Base-by-base conservation (phyloP, 2,329 filamentous ascomycete species). In the Pseudopithomyces chartarum region DNA sequence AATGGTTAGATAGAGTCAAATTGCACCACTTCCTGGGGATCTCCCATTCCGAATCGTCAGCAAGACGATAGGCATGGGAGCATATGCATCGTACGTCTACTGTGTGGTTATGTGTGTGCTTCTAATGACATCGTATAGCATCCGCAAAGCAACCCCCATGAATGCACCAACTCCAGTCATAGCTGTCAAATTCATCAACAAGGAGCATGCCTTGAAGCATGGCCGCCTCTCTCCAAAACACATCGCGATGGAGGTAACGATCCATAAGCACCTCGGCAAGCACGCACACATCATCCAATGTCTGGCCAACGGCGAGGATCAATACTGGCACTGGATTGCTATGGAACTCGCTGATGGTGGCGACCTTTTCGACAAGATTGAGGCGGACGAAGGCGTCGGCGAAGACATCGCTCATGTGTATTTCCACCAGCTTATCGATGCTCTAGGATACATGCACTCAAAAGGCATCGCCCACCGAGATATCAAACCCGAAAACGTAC, bases 301-400 rank as follows among this genome's bases (percentile, higher is more conserved):
- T 84, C 92, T 96, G 67, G 88, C 90, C 40, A 90, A 89, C 1
- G 94, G 92, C 53, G 91, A 97, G 75, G 93, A 99, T 73, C 70
- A 82, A 0, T 79, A 88, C 17, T 99, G 95, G 94, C 87, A 90
- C 66, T 99, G 95, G 95, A 97, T 99, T 66, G 94, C 93, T 38
- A 97, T 99, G 92, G 95, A 99, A 77, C 89, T 91, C 65, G 95
- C 95, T 44, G 91, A 96, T 67, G 95, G 95, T 40, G 95, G 95
- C 11, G 95, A 99, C 73, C 83, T 99, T 7, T 99, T 99, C 76
- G 95, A 99, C 86, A 99, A 99, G 81, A 98, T 99, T 67, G 96
- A 99, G 79, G 93, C 95, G 17, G 95, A 99, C 75, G 91, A 94
- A 43, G 95, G 95, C 46, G 92, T 98, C n/a, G 86, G 89, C 6